Evolutionary conservation across 2,329 filamentous ascomycete genomes (phyloP).

Genomic region (Talaromyces sp.): DNA sequence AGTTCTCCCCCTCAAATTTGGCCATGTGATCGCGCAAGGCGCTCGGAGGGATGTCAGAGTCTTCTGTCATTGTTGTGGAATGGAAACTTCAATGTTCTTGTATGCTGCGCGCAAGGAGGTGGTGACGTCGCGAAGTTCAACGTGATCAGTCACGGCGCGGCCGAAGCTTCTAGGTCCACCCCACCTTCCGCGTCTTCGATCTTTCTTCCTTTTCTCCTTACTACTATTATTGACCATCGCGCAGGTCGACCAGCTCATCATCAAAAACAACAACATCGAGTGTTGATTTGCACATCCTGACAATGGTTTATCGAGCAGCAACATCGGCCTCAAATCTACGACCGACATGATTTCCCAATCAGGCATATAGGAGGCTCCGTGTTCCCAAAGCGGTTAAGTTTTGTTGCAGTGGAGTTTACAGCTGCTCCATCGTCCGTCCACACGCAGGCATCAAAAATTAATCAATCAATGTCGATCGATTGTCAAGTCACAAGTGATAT

Average conservation of each 20-base stretch:
- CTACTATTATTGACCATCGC: too few relatives aligned
- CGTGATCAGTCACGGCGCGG: not conserved
- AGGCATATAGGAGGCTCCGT: not conserved
- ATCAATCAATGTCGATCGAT: not conserved
- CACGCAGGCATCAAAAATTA: not conserved
- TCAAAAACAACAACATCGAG: not conserved
- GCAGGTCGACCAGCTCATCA: not conserved
- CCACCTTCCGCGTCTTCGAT: not conserved
- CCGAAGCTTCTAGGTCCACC: not conserved
- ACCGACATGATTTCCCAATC: not conserved
- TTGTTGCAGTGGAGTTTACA: not conserved
- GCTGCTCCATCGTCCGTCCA: too few relatives aligned
- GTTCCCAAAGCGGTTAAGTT: not conserved
- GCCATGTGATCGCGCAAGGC: conserved; percentile 37
- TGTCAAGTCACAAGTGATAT: not conserved
- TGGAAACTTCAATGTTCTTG: not conserved
- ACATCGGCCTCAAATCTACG: not conserved
- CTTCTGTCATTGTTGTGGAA: conserved; percentile 3
- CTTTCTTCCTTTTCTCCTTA: not conserved
- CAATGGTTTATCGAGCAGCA: not conserved
- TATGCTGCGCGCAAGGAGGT: not conserved
- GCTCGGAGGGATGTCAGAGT: not conserved
- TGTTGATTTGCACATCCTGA: not conserved
- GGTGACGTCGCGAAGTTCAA: not conserved
- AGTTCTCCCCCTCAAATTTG: conserved; percentile 33